phyloP scores from a whole-genome alignment of 306 rosid species.

The Prunus dulcis region DNA sequence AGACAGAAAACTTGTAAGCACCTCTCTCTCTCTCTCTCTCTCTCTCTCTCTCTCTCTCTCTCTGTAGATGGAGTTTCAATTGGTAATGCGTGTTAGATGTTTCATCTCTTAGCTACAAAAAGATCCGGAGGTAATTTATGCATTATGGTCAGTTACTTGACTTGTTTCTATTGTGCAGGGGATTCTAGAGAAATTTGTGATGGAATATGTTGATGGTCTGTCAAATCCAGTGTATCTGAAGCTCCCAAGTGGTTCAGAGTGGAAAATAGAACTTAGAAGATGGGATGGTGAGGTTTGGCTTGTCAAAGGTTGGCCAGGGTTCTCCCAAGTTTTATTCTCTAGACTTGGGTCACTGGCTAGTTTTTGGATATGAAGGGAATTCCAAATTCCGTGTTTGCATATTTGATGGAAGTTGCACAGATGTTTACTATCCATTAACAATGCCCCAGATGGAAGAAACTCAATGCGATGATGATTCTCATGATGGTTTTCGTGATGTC shows the following conservation, averaged over 20 bases:
- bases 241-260: slow-evolving; percentile 5
- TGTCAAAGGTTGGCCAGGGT: slow-evolving; percentile 25
- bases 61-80: no score
- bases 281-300: slow-evolving; percentile 7
- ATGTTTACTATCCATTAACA: slow-evolving; percentile 26
- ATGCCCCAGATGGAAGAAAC: background rate
- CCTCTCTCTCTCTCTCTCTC: no score
- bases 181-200: slow-evolving; percentile 12
- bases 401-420: slow-evolving; percentile 21
- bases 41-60: no score
- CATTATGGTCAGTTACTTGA: background rate
- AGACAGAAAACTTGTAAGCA: slow-evolving; percentile 13
- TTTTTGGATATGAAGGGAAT: slow-evolving; percentile 22
- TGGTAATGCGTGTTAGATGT: no score
- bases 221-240: background rate
- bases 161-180: slow-evolving; percentile 1
- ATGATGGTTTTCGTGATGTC: no score
- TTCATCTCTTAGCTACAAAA: background rate
- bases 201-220: background rate
- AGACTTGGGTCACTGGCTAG: background rate
- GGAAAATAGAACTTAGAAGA: slow-evolving; percentile 11
- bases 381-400: slow-evolving; percentile 24
- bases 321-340: slow-evolving; percentile 1
- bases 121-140: background rate
- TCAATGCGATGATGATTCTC: background rate